Evolutionary conservation across 257 asterid species (phyloP).

Genomic region (Ilex aquifolium): DNA sequence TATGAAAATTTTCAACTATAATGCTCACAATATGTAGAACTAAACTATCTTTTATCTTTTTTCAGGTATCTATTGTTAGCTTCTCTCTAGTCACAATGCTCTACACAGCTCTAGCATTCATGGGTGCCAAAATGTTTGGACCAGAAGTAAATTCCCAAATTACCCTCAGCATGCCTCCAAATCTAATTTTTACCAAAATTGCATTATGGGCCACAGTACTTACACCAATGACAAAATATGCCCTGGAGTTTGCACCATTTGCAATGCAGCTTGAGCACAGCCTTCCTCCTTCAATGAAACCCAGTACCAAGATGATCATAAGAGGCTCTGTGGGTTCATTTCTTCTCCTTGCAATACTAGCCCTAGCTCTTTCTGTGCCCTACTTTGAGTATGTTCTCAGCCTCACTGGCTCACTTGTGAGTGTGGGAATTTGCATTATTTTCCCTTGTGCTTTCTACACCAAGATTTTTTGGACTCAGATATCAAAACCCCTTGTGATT

Average conservation of each 20-base stretch:
- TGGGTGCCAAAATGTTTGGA: slow-evolving; percentile 71
- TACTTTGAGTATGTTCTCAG: slow-evolving; percentile 64
- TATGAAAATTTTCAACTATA: too few species aligned
- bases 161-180: slow-evolving; percentile 61
- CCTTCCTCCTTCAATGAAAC: slow-evolving; percentile 39
- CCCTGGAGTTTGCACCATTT: slow-evolving; percentile 61
- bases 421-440: slow-evolving; percentile 52
- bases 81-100: slow-evolving; percentile 49
- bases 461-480: slow-evolving; percentile 49
- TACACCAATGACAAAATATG: slow-evolving; percentile 76
- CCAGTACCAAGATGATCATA: slow-evolving; percentile 38
- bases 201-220: slow-evolving; percentile 72
- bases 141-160: slow-evolving; percentile 59
- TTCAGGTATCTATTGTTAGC: slow-evolving; percentile 61
- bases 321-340: slow-evolving; percentile 52
- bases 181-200: slow-evolving; percentile 39
- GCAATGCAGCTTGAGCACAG: slow-evolving; percentile 55
- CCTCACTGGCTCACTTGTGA: slow-evolving; percentile 70
- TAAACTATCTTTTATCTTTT: neutral
- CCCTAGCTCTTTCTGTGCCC: slow-evolving; percentile 56
- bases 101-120: slow-evolving; percentile 53
- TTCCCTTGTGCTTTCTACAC: slow-evolving; percentile 54
- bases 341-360: slow-evolving; percentile 39
- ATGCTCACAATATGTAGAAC: neutral
- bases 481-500: slow-evolving; percentile 25